phyloP scores from a whole-genome alignment of 192 early-diverging fungal genomes.

The Neocallimastix lanati region DNA sequence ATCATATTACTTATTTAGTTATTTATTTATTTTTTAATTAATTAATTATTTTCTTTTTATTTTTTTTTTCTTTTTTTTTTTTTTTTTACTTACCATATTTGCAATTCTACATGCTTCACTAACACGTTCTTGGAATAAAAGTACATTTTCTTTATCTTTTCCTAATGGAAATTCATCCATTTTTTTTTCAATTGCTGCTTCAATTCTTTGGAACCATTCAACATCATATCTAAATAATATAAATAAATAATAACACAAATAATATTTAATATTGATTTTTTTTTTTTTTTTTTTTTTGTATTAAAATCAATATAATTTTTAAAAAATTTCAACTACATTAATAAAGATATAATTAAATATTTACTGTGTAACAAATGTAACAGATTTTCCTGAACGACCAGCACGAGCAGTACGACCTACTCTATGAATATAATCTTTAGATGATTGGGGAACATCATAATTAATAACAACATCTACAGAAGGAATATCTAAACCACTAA shows the following conservation, averaged over 20 bases:
- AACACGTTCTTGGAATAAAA: slow-evolving; percentile 88
- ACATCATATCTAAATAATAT: slow-evolving; percentile 63
- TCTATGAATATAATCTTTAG: slow-evolving; percentile 76
- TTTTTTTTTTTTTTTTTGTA: too few species aligned
- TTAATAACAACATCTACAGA: slow-evolving; percentile 75
- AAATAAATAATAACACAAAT: too few species aligned
- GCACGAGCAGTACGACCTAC: slow-evolving; percentile 74
- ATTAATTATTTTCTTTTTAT: too few species aligned
- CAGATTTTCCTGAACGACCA: slow-evolving; percentile 30
- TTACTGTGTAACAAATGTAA: slow-evolving; percentile 17
- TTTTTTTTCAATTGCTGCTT: slow-evolving; percentile 75
- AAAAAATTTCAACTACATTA: too few species aligned
- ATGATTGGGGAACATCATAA: slow-evolving; percentile 81
- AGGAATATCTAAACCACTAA: slow-evolving; percentile 82
- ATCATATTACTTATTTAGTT: too few species aligned
- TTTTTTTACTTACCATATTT: slow-evolving; percentile 19
- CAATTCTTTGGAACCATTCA: slow-evolving; percentile 83
- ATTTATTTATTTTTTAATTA: too few species aligned
- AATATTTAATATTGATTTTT: too few species aligned
- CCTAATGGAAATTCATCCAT: slow-evolving; percentile 59
- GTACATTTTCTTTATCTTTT: slow-evolving; percentile 56
- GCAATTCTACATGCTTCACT: slow-evolving; percentile 75
- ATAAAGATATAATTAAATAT: too few species aligned
- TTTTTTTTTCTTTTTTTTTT: neutral
- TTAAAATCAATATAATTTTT: too few species aligned